These are phyloP conservation scores for Phanerochaete sordida DNA, from an alignment of 768 basidiomycete genomes.

Conservation along the genomic window DNA sequence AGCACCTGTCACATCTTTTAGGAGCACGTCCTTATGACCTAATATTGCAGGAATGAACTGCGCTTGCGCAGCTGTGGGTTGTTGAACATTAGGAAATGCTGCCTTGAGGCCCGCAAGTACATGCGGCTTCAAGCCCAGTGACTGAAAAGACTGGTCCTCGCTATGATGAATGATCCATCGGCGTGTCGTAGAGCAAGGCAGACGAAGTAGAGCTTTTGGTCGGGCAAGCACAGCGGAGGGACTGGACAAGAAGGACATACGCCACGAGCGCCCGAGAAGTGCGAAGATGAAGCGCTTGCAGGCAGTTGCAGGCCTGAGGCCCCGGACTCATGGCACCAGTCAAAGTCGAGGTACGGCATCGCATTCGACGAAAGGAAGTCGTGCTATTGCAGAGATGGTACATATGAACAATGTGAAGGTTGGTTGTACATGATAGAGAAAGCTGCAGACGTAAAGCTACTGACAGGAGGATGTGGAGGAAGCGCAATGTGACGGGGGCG, in stretches of 20 bases:
- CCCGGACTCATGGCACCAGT: too few species aligned
- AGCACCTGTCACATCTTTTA: conserved; percentile 71
- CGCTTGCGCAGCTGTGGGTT: conserved; percentile 58
- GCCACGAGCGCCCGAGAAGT: neutral
- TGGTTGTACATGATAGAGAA: neutral
- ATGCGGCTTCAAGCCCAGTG: conserved; percentile 47
- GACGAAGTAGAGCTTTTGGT: neutral
- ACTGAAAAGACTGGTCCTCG: conserved; percentile 37
- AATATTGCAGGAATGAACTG: conserved; percentile 61
- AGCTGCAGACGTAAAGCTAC: neutral
- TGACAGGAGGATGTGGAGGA: neutral
- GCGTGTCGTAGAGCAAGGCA: neutral
- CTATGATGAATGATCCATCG: neutral
- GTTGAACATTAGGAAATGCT: conserved; percentile 59
- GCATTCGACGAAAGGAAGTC: neutral
- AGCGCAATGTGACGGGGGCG: neutral
- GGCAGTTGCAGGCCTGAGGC: too few species aligned
- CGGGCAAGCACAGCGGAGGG: neutral
- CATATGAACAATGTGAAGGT: neutral
- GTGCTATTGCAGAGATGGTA: neutral
- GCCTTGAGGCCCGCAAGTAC: conserved; percentile 46
- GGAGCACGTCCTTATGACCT: conserved; percentile 52
- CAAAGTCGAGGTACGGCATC: too few species aligned
- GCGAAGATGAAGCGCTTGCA: neutral
- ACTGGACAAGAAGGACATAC: neutral